Conservation (phyloP, 1,284 basidiomycete species). For the Heimioporus retisporus region DNA sequence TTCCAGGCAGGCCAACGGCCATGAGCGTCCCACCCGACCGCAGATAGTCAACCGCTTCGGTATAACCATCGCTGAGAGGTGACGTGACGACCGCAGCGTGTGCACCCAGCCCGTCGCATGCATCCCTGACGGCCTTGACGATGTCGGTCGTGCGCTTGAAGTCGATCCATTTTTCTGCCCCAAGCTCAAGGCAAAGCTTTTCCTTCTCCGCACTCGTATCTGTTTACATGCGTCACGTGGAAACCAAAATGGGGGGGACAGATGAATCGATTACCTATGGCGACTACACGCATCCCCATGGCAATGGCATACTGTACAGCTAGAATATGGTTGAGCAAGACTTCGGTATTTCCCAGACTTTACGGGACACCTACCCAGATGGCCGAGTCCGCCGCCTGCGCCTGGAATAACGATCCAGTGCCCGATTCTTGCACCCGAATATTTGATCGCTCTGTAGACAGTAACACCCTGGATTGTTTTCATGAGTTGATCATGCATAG, state of each 20-base stretch:
- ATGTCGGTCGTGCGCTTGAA: constrained; percentile 75
- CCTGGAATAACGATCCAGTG: constrained; percentile 88
- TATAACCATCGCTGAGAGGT: constrained; percentile 69
- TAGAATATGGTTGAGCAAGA: constrained; percentile 28
- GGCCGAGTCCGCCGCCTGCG: constrained; percentile 81
- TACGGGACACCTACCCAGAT: constrained; percentile 56
- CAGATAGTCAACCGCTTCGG: constrained; percentile 78
- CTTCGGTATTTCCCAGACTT: background rate
- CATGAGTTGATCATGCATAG: background rate
- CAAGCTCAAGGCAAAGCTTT: constrained; percentile 73
- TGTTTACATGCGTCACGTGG: constrained; percentile 20
- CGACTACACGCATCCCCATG: constrained; percentile 84
- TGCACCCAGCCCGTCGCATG: constrained; percentile 78
- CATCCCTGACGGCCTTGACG: constrained; percentile 68
- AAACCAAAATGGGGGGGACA: too few species aligned
- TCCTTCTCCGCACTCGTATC: constrained; percentile 84
- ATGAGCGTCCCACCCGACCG: constrained; percentile 74
- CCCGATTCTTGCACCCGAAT: constrained; percentile 75
- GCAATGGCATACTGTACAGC: constrained; percentile 84
- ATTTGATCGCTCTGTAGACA: constrained; percentile 88
- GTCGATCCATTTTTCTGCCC: constrained; percentile 86
- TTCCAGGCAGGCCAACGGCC: constrained; percentile 79
- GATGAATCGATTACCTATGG: constrained; percentile 74
- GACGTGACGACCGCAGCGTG: constrained; percentile 82
- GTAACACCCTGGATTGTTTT: constrained; percentile 67